Percentiles rank a stretch among this genome's conserved stretches.
These are phyloP conservation scores for Rhizopogon salebrosus DNA, from an alignment of 768 basidiomycete genomes.

Conservation along the genomic window DNA sequence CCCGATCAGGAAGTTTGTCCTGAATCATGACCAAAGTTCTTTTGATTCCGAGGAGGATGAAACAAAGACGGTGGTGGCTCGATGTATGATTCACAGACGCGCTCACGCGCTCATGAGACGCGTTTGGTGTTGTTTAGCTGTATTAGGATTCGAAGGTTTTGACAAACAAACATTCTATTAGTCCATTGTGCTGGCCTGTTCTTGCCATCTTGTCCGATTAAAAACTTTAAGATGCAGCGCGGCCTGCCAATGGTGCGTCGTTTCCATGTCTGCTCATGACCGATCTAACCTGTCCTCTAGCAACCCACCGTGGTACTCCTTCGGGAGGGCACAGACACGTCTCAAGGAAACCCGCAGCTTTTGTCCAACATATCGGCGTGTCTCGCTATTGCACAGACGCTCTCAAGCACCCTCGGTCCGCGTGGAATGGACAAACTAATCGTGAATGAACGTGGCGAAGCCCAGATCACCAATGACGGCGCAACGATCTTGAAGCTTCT, in stretches of 20 bases:
- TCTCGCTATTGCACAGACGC: slow-evolving; percentile 86
- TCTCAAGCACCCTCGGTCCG: slow-evolving; percentile 94
- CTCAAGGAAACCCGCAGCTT: slow-evolving; percentile 88
- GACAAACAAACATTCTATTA: neutral
- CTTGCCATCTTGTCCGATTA: slow-evolving; percentile 8
- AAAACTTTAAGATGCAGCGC: slow-evolving; percentile 67
- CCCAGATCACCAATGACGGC: slow-evolving; percentile 99
- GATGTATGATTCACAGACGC: slow-evolving; percentile 2
- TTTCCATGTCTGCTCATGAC: neutral
- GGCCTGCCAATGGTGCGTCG: slow-evolving; percentile 66
- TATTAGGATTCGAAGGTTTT: slow-evolving; percentile 12
- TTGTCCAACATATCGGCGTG: slow-evolving; percentile 96
- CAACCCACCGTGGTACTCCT: slow-evolving; percentile 98
- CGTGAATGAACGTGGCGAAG: slow-evolving; percentile 88
- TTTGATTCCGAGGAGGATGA: neutral
- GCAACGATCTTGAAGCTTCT: slow-evolving; percentile 97
- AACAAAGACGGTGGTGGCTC: neutral
- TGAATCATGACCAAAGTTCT: neutral
- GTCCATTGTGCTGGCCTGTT: neutral
- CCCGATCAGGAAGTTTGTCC: slow-evolving; percentile 1
- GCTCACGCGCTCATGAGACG: neutral
- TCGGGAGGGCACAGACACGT: slow-evolving; percentile 93
- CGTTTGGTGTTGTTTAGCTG: slow-evolving; percentile 19
- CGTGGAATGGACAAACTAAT: slow-evolving; percentile 99
- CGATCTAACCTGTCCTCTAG: slow-evolving; percentile 36